These are phyloP conservation scores for Orbilia javanica DNA, from an alignment of 2,329 filamentous ascomycete genomes.

Conservation along the genomic window DNA sequence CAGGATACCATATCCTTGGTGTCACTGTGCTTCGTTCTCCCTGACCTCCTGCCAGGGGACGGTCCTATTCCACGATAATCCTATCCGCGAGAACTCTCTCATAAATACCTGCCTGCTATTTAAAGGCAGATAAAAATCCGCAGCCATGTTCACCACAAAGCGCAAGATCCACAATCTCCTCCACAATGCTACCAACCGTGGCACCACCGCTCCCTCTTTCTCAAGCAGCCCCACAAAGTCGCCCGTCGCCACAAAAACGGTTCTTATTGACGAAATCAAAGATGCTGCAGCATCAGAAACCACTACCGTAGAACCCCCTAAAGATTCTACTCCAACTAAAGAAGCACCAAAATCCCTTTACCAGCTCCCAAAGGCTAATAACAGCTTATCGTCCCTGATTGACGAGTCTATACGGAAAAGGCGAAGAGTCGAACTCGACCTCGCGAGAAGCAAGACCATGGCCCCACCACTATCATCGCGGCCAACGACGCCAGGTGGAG, in stretches of 20 bases:
- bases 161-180: conserved; percentile 59
- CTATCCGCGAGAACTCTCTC: conserved; percentile 1
- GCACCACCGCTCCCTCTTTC: conserved; percentile 13
- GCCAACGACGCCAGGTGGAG: conserved; percentile 28
- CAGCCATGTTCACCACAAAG: conserved; percentile 54
- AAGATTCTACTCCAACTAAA: conserved; percentile 7
- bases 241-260: conserved; percentile 15
- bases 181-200: conserved; percentile 55
- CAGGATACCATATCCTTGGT: not conserved
- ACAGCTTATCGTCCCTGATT: conserved; percentile 48
- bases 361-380: conserved; percentile 38
- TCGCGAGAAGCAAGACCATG: conserved; percentile 33
- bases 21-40: not conserved
- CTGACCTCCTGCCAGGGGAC: not conserved
- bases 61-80: conserved; percentile 18
- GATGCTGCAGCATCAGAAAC: conserved; percentile 23
- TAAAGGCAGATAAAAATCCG: not conserved
- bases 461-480: conserved; percentile 24
- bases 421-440: conserved; percentile 32
- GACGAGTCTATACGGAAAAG: conserved; percentile 56
- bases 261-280: not conserved
- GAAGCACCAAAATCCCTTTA: conserved; percentile 43
- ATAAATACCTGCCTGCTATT: conserved; percentile 18
- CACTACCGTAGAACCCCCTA: conserved; percentile 26
- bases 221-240: conserved; percentile 2